Conservation (phyloP, 805 yeast genomes). For the Pichia deserticola region DNA sequence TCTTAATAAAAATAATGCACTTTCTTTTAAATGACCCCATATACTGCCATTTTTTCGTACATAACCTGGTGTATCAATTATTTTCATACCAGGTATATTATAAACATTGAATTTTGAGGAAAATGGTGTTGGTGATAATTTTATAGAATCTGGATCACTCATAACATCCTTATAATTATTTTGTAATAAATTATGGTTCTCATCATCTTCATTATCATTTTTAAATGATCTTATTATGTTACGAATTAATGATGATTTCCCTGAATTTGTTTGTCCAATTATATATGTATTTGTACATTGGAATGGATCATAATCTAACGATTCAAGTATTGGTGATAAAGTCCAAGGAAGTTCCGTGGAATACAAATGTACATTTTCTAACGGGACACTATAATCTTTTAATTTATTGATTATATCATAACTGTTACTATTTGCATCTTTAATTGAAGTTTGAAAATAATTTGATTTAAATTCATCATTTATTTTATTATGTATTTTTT, state of each 20-base stretch:
- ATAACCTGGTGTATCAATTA: conserved; percentile 27
- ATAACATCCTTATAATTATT: neutral
- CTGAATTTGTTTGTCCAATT: conserved; percentile 25
- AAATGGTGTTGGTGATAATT: conserved; percentile 5
- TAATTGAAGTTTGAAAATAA: neutral
- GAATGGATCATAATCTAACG: conserved; percentile 2
- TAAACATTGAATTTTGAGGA: conserved; percentile 9
- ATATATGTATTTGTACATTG: conserved; percentile 13
- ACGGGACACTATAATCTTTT: neutral
- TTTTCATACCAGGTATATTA: conserved; percentile 11
- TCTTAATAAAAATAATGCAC: conserved; percentile 6
- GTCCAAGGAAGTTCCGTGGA: conserved; percentile 3
- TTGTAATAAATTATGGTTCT: neutral
- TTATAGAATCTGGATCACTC: neutral
- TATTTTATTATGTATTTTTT: neutral
- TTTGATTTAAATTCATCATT: neutral
- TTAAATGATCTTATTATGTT: neutral
- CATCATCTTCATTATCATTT: neutral
- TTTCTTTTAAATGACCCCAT: conserved; percentile 12
- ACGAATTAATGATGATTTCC: conserved; percentile 20
- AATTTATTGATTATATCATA: neutral
- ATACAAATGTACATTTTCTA: conserved; percentile 3
- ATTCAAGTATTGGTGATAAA: neutral
- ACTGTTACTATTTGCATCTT: too few species aligned
- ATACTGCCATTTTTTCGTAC: conserved; percentile 17